Conservation (phyloP, 2,329 filamentous ascomycete genomes). For the Nigrograna mackinnonii region DNA sequence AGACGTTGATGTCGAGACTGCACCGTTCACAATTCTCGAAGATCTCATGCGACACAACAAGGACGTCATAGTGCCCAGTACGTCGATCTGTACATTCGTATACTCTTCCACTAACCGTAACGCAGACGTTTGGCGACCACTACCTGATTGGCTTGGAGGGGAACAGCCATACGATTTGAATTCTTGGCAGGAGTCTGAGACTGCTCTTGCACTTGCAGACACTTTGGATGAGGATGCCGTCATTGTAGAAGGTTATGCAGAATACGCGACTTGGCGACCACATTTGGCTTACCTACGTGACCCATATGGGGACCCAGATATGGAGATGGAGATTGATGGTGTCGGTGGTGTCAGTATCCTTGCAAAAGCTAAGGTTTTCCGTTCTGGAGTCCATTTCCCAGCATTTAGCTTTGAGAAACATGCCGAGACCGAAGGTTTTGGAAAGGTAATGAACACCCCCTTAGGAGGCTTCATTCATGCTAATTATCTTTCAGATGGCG, state of each 20-base stretch:
- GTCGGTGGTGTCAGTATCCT: constrained; percentile 97
- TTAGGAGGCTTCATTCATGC: constrained; percentile 4
- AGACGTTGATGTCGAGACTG: constrained; percentile 97
- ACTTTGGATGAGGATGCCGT: constrained; percentile 97
- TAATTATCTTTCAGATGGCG: constrained; percentile 74
- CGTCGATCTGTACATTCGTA: too few species aligned
- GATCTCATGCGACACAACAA: constrained; percentile 99
- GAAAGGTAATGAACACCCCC: constrained; percentile 70
- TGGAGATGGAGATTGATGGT: constrained; percentile 99
- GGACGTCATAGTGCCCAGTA: constrained; percentile 97
- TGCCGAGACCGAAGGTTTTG: constrained; percentile 96
- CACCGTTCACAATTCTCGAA: constrained; percentile 93
- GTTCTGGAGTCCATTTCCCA: constrained; percentile 93
- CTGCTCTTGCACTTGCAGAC: constrained; percentile 88
- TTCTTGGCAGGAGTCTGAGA: constrained; percentile 99
- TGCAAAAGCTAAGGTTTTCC: constrained; percentile 93
- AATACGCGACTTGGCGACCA: constrained; percentile 97
- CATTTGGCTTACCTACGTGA: constrained; percentile 96
- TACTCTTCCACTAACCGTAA: constrained; percentile 21
- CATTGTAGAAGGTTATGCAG: constrained; percentile 97
- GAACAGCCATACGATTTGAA: constrained; percentile 98
- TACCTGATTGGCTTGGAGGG: constrained; percentile 97
- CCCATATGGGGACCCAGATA: constrained; percentile 95
- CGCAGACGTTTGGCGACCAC: constrained; percentile 87
- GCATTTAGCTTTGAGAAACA: constrained; percentile 99